Evolutionary conservation across 805 yeast species (phyloP), one percentile per base, ranked within the genome.

Genomic region (Wickerhamiella sergipiensis): DNA sequence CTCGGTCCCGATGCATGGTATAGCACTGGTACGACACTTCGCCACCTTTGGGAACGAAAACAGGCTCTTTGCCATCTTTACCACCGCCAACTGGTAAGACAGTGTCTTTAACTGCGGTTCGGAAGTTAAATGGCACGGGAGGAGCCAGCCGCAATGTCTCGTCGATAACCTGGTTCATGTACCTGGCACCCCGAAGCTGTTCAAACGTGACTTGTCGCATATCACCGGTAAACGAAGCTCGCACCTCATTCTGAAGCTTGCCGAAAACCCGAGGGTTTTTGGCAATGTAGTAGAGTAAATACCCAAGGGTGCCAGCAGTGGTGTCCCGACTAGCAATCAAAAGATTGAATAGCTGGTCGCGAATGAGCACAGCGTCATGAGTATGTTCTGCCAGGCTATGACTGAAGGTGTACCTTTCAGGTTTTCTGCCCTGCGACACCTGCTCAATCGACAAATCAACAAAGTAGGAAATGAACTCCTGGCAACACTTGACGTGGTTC

Each of bases 31-130:
- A 72, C 13, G 59, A 59, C 10, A 71, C 65, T 10, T 60, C 55
- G 1, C 67, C 61, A 15, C 74, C 75, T 59, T 69, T 69, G 33
- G 62, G 60, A 12, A 71, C 62, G 46, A 65, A 64, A 2, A 70
- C 50, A 13, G 74, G 74, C 23, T 53, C 29, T 17, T 24, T 47
- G 15, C 62, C 64, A 50, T 72, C 70, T 29, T 59, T 53, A 2
- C 73, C 76, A 21, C 77, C 77, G 13, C 77, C 77, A 31, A 66
- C 64, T n/a, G 78, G 78, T 51, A 73, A 62, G 3, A 71, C 66
- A 10, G 78, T 73, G 51, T 71, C 67, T 45, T 61, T 64, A 12
- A 64, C 62, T 8, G 77, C 68, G 17, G 63, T 61, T 50, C 77
- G 65, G 59, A 67, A 68, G 55, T 73, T 73, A 50, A 60, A 57